Evolutionary conservation across 148 eudicot species (phyloP), one percentile per base, ranked within the genome.

Genomic region (Rhododendron mucronatum): DNA sequence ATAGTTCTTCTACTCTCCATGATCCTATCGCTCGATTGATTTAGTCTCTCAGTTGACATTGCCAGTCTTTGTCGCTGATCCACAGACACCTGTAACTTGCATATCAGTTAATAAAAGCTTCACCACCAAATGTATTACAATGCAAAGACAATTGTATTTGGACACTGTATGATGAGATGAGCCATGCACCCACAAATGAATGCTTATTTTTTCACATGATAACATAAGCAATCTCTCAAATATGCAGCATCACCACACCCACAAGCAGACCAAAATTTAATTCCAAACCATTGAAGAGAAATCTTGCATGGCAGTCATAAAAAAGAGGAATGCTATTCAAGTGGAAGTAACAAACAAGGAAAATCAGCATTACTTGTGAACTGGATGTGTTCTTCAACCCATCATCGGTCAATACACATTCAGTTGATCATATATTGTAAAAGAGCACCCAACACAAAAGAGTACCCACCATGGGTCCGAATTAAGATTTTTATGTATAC

Each of bases 41-140:
- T 89, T 86, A 94, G 73, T 87, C 91, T 90, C 82, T 91, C 95
- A 59, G 95, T 93, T n/a, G 96, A 91, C 91, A 89, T 88, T 80
- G 90, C 81, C 50, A 94, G 85, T 86, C 95, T 92, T 45, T 88
- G 89, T 84, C 91, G 91, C 67, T 94, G 96, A 82, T 94, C 92
- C 44, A 93, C 92, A 57, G 97, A 93, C 50, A 90, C 93, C 95
- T 93, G 74, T 26, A 67, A 4, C 79, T 69, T 23, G 3, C 86
- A 87, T 82, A 65, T 18, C 73, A 86, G 59, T 44, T 61, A 84
- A 53, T 1, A 76, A 33, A 82, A n/a, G 71, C n/a, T 10, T 65
- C 33, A n/a, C 74, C 33, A 67, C 74, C 74, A 67, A 26, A 26
- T 67, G 74, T 26, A 10, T 67, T 5, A 26, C 35, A 67, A 67